These are phyloP conservation scores for Auriculariales sp. DNA, from an alignment of 768 basidiomycete genomes.

Conservation along the genomic window DNA sequence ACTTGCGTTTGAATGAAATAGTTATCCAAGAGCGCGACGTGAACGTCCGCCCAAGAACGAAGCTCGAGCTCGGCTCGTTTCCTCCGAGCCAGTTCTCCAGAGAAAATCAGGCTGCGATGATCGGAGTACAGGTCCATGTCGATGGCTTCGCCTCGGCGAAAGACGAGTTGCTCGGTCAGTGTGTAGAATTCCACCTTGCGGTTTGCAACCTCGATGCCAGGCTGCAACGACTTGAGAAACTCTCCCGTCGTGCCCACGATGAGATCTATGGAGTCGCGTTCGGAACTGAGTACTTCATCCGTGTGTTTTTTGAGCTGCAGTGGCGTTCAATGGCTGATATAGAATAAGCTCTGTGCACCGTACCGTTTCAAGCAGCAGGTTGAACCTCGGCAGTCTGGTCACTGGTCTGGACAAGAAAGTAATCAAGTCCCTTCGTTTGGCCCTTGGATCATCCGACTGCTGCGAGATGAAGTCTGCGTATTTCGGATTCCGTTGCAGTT, in stretches of 20 bases:
- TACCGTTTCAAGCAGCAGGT: conserved; percentile 57
- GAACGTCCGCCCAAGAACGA: conserved; percentile 58
- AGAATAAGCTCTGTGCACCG: too few species aligned
- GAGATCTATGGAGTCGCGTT: conserved; percentile 61
- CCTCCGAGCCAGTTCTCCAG: conserved; percentile 47
- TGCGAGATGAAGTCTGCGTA: conserved; percentile 57
- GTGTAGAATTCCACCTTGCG: conserved; percentile 80
- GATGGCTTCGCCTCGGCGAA: conserved; percentile 68
- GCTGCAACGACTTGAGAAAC: conserved; percentile 73
- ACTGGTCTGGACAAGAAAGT: conserved; percentile 78
- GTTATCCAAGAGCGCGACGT: conserved; percentile 59
- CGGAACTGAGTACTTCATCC: conserved; percentile 55
- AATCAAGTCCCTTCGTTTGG: conserved; percentile 61
- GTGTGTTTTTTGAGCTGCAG: conserved; percentile 11
- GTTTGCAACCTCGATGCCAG: conserved; percentile 84
- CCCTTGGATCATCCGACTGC: conserved; percentile 45
- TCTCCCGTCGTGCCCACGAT: conserved; percentile 52
- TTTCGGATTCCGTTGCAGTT: conserved; percentile 48
- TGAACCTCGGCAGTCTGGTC: conserved; percentile 72
- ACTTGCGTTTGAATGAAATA: conserved; percentile 41
- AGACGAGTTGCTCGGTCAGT: conserved; percentile 59
- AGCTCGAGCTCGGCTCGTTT: conserved; percentile 43
- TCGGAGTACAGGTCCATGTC: conserved; percentile 74
- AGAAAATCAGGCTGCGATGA: conserved; percentile 54
- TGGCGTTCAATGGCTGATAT: conserved; percentile 31